Percentiles rank a stretch among this genome's conserved stretches.
Evolutionary conservation across 2,329 filamentous ascomycete genomes (phyloP).

Genomic region (Cladosporium sp.): DNA sequence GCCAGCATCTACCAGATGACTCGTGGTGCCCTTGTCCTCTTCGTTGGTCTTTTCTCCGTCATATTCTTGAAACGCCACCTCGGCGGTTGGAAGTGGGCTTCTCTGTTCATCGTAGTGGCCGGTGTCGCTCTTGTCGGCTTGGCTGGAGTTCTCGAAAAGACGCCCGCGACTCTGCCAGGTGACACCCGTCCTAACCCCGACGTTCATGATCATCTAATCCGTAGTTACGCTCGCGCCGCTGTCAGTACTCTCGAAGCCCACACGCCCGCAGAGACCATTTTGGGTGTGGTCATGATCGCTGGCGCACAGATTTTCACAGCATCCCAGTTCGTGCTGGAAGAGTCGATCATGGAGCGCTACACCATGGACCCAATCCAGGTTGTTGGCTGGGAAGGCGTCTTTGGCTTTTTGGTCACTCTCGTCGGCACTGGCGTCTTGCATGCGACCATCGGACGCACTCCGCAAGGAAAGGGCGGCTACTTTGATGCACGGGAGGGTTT

Average conservation of each 20-base stretch:
- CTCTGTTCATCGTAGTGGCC: conserved; percentile 76
- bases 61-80: conserved; percentile 78
- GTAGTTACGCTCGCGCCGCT: conserved; percentile 27
- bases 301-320: conserved; percentile 95
- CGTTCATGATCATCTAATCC: conserved; percentile 17
- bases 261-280: conserved; percentile 62
- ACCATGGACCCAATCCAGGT: conserved; percentile 81
- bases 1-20: conserved; percentile 99
- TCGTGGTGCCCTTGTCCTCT: conserved; percentile 85
- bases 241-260: conserved; percentile 39
- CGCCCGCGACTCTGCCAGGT: conserved; percentile 28
- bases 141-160: conserved; percentile 75
- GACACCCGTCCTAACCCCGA: conserved; percentile 30
- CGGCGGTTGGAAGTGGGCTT: conserved; percentile 85
- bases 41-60: conserved; percentile 93
- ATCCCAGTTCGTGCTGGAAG: conserved; percentile 91
- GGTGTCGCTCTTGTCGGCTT: conserved; percentile 89
- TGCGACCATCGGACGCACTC: conserved; percentile 67
- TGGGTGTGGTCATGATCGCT: conserved; percentile 87
- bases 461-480: conserved; percentile 69
- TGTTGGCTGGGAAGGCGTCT: conserved; percentile 93
- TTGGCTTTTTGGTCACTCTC: conserved; percentile 77
- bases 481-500: conserved; percentile 88
- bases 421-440: conserved; percentile 77
- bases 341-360: conserved; percentile 80